Conservation (phyloP, 1,284 basidiomycete genomes). For the Bondarzewia mesenterica region DNA sequence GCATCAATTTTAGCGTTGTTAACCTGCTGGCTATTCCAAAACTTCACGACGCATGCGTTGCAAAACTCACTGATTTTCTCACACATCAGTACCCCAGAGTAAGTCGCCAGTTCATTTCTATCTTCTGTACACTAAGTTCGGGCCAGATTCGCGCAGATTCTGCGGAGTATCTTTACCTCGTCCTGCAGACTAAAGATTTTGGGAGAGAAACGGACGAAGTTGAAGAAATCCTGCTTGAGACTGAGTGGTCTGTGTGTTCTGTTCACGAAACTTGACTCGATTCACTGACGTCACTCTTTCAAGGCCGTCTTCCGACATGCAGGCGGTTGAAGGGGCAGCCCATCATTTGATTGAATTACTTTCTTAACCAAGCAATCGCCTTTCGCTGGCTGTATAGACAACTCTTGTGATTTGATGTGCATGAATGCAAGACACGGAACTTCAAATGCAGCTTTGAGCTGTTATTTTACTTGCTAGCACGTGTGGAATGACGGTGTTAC, state of each 20-base stretch:
- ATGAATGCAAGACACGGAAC: no score
- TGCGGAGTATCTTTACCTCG: conserved; percentile 75
- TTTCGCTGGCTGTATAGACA: no score
- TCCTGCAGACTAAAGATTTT: conserved; percentile 61
- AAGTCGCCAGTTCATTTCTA: conserved; percentile 15
- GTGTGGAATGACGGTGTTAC: no score
- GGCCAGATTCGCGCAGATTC: conserved; percentile 67
- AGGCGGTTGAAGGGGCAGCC: conserved; percentile 13
- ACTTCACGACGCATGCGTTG: conserved; percentile 38
- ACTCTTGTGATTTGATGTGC: no score
- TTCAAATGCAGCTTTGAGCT: no score
- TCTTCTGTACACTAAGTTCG: background rate
- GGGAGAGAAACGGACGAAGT: conserved; percentile 57
- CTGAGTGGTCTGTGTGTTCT: conserved; percentile 58
- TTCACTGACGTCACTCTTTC: background rate
- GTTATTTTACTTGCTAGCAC: no score
- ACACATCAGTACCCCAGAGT: conserved; percentile 76
- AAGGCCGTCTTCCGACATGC: conserved; percentile 19
- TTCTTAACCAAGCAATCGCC: background rate
- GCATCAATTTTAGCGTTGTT: conserved; percentile 37
- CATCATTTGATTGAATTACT: conserved; percentile 16
- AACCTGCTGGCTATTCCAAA: conserved; percentile 49
- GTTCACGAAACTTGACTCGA: background rate
- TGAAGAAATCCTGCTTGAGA: conserved; percentile 75
- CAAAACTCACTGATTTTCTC: conserved; percentile 52